Evolutionary conservation across 129 eudicot genomes (phyloP), one percentile per base, ranked within the genome.

Genomic region (Artemisia argyi): DNA sequence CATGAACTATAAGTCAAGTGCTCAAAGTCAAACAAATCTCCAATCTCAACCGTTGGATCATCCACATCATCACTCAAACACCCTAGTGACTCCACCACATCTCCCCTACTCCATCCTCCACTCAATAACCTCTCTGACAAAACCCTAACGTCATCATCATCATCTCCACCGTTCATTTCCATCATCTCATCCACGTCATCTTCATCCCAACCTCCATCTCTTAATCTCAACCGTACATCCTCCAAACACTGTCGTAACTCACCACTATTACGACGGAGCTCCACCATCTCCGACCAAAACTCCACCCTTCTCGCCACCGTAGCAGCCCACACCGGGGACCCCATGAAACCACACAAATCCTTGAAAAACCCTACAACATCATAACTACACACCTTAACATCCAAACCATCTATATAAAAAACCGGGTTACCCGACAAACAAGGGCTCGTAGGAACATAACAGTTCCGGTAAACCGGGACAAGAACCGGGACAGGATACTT

Each of bases 171-270:
- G 81, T 85, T 84, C 72, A 82, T 78, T 76, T 84, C 89, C 78
- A 83, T 82, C 96, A 89, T 89, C 96, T 92, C 98, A 72, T 86
- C 81, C 0, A 92, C 88, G 2, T 92, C 98, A 26, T 80, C 95
- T 67, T 85, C 90, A 11, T 82, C 81, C 98, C 98, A 89, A 74
- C 98, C 98, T 32, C 89, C 96, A 5, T 80, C 69, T 77, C 79
- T 87, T 80, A 92, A 73, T 73, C 67, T 76, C 80, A 81, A 63
- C 12, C 70, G 73, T 48, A 83, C 86, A 48, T 80, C 85, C 68
- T 92, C 95, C 73, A 92, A 65, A 57, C 86, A 80, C 76, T 79
- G 83, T 19, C 84, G 81, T 35, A 92, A 60, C 2, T 79, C 78
- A 62, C 54, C 68, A 32, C 83, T 82, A 30, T 85, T 68, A 13